phyloP scores from a whole-genome alignment of 2,329 filamentous ascomycete genomes.

The Pyrenophora graminea region DNA sequence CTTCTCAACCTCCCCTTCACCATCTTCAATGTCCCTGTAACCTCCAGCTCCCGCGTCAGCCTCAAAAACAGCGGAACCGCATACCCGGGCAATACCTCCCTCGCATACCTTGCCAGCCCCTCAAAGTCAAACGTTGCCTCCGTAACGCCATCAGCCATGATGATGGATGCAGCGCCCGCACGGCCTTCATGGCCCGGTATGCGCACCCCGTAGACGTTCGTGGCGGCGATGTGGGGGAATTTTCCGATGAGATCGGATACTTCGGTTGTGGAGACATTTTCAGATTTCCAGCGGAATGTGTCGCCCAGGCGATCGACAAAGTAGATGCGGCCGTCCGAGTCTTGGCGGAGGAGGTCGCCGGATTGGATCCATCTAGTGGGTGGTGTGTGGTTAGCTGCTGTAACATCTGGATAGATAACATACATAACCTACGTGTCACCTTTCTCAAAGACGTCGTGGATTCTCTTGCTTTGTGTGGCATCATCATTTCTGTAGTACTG shows the following conservation, averaged over 20 bases:
- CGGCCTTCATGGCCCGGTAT: slow-evolving; percentile 53
- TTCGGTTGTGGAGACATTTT: slow-evolving; percentile 55
- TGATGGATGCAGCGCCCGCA: slow-evolving; percentile 50
- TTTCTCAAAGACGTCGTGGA: slow-evolving; percentile 44
- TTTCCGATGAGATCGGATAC: slow-evolving; percentile 49
- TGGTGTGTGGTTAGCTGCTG: background rate
- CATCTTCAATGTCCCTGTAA: slow-evolving; percentile 53
- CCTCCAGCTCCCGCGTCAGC: slow-evolving; percentile 47
- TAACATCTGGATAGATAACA: background rate
- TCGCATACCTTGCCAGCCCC: slow-evolving; percentile 46
- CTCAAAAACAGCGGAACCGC: slow-evolving; percentile 53
- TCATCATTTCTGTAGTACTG: slow-evolving; percentile 43
- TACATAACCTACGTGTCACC: slow-evolving; percentile 42
- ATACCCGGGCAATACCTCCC: slow-evolving; percentile 49
- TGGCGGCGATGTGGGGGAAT: slow-evolving; percentile 49
- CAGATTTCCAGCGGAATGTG: slow-evolving; percentile 50
- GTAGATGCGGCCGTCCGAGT: slow-evolving; percentile 41
- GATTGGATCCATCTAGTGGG: slow-evolving; percentile 43
- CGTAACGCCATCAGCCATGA: slow-evolving; percentile 42
- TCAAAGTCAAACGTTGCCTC: slow-evolving; percentile 41
- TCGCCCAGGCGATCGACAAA: slow-evolving; percentile 48
- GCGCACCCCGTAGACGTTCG: slow-evolving; percentile 52
- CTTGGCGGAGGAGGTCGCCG: slow-evolving; percentile 46
- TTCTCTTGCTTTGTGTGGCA: slow-evolving; percentile 37
- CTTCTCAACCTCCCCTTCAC: slow-evolving; percentile 50